These are phyloP conservation scores for Cicer chorassanicum DNA, from an alignment of 306 rosid genomes.

Conservation along the genomic window DNA sequence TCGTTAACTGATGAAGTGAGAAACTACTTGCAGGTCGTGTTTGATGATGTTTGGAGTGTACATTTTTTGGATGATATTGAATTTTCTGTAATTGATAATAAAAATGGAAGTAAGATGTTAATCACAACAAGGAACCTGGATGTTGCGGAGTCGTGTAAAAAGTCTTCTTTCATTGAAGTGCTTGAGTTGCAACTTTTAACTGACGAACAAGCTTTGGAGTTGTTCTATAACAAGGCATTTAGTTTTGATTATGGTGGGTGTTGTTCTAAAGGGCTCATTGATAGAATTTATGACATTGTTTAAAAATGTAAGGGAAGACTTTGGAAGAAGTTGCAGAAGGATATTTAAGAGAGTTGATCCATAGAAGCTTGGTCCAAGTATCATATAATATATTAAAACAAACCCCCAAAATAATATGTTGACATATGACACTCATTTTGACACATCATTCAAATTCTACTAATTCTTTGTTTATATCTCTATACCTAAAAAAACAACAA, in stretches of 20 bases:
- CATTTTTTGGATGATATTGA: not conserved
- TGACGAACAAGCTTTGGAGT: not conserved
- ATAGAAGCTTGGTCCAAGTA: slow-evolving; percentile 20
- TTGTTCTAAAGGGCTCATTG: not conserved
- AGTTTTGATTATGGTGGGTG: not conserved
- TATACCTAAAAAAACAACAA: too few relatives aligned
- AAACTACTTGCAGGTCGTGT: not conserved
- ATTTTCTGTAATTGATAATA: not conserved
- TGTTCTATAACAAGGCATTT: slow-evolving; percentile 21
- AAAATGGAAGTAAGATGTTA: not conserved
- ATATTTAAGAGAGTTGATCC: not conserved
- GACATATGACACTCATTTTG: too few relatives aligned
- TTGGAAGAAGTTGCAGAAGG: slow-evolving; percentile 24
- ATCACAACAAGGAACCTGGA: not conserved
- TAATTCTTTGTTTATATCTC: too few relatives aligned
- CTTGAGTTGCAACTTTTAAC: not conserved
- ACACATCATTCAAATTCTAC: too few relatives aligned
- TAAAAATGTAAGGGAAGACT: not conserved
- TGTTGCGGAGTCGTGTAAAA: not conserved
- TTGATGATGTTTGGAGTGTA: slow-evolving; percentile 35
- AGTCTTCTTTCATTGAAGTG: not conserved
- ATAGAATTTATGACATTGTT: not conserved
- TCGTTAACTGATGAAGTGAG: not conserved
- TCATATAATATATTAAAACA: too few relatives aligned
- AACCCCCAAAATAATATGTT: too few relatives aligned